Conservation (phyloP, 371 early-diverging fungal genomes). For the Mucor irregularis region DNA sequence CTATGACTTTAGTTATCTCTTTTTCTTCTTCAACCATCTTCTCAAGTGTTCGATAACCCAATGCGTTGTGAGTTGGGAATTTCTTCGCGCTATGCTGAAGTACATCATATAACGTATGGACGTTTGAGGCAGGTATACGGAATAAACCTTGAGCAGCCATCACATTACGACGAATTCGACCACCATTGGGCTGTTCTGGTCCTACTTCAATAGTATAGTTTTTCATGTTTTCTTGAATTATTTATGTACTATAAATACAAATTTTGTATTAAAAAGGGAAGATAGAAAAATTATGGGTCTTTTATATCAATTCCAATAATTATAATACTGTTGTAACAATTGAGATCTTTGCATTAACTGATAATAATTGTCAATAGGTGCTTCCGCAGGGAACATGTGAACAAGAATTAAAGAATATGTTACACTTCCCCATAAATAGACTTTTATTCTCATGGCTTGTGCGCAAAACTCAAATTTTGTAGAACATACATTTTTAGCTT, state of each 20-base stretch:
- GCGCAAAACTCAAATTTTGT: background rate
- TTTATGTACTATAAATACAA: slow-evolving; percentile 56
- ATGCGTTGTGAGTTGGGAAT: slow-evolving; percentile 48
- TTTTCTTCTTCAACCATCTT: slow-evolving; percentile 73
- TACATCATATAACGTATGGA: slow-evolving; percentile 72
- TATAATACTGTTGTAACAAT: no score
- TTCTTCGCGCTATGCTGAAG: slow-evolving; percentile 47
- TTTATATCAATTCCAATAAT: background rate
- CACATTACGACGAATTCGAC: slow-evolving; percentile 51
- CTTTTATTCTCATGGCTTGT: background rate
- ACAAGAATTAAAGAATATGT: background rate
- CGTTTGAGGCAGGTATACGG: slow-evolving; percentile 46
- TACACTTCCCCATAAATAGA: background rate
- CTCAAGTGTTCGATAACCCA: slow-evolving; percentile 70
- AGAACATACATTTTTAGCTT: background rate
- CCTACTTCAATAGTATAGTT: slow-evolving; percentile 46
- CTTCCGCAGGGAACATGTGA: background rate
- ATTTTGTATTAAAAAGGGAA: slow-evolving; percentile 24
- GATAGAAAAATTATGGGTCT: background rate
- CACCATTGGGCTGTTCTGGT: slow-evolving; percentile 49
- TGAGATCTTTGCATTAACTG: no score
- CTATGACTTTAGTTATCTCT: slow-evolving; percentile 64
- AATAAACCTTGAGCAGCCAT: slow-evolving; percentile 51
- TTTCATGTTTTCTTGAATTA: slow-evolving; percentile 46
- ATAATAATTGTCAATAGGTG: no score